phyloP scores from a whole-genome alignment of 805 yeast genomes.

The Saccharomycodes ludwigii region DNA sequence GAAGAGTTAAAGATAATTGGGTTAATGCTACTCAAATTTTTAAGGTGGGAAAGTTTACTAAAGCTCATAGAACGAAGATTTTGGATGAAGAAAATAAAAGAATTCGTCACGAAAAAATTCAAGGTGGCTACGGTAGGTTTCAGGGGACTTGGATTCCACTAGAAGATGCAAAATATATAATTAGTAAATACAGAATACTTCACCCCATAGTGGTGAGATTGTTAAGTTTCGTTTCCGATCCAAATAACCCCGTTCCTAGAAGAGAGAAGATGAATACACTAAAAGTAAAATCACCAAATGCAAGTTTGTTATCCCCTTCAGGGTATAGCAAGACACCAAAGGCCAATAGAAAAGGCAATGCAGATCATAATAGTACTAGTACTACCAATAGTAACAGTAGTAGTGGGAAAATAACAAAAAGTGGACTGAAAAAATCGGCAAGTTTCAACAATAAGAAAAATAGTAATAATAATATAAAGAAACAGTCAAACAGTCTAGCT shows the following conservation, averaged over 20 bases:
- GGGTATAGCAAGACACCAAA: conserved; percentile 24
- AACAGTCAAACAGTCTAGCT: too few relatives aligned
- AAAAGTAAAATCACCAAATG: conserved; percentile 20
- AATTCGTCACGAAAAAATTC: conserved; percentile 65
- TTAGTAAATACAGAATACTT: conserved; percentile 36
- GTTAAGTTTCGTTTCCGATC: conserved; percentile 39
- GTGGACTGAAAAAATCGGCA: too few relatives aligned
- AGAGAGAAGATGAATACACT: conserved; percentile 25
- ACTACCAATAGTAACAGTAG: too few relatives aligned
- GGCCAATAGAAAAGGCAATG: conserved; percentile 11
- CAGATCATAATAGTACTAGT: conserved; percentile 1
- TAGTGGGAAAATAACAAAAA: too few relatives aligned
- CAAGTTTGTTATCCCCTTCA: conserved; percentile 22
- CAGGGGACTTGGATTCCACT: conserved; percentile 85
- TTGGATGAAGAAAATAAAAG: conserved; percentile 64
- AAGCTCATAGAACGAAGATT: conserved; percentile 66
- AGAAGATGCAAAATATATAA: conserved; percentile 47
- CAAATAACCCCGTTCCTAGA: conserved; percentile 31
- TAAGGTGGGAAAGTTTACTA: conserved; percentile 66
- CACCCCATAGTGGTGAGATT: conserved; percentile 39
- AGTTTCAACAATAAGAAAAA: too few relatives aligned
- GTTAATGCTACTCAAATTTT: conserved; percentile 77
- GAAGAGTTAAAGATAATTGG: conserved; percentile 88
- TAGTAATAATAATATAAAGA: too few relatives aligned
- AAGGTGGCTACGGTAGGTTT: conserved; percentile 76